phyloP scores from a whole-genome alignment of 768 basidiomycete species.

The Boletus sp. region DNA sequence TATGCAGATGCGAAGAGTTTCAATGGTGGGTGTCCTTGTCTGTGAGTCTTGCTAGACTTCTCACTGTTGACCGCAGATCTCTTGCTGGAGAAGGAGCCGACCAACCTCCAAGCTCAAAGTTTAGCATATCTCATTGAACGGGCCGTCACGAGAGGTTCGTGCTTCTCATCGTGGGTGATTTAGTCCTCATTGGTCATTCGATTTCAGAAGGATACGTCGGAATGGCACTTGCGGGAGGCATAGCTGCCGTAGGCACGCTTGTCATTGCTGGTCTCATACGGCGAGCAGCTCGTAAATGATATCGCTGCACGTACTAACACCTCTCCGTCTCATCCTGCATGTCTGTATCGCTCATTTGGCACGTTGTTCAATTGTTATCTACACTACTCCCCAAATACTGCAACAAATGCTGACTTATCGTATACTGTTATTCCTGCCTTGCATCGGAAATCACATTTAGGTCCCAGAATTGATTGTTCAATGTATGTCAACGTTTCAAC shows the following conservation, averaged over 20 bases:
- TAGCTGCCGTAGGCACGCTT: constrained; percentile 79
- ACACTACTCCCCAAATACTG: constrained; percentile 10
- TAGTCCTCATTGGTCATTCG: not conserved
- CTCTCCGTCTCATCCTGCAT: constrained; percentile 5
- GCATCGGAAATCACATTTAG: constrained; percentile 12
- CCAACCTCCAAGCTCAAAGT: constrained; percentile 90
- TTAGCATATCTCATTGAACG: constrained; percentile 83
- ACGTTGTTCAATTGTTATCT: constrained; percentile 9
- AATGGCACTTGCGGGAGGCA: constrained; percentile 92
- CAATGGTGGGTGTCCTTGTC: constrained; percentile 63
- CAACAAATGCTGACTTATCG: constrained; percentile 26
- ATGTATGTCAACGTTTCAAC: not conserved
- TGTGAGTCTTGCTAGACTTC: not conserved
- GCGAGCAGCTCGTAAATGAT: constrained; percentile 63
- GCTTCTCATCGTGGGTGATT: not conserved
- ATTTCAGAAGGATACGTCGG: constrained; percentile 93
- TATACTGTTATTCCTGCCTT: constrained; percentile 17
- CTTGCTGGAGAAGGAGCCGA: constrained; percentile 87
- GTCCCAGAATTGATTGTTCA: constrained; percentile 5
- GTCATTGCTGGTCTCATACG: constrained; percentile 76
- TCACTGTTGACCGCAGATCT: constrained; percentile 50
- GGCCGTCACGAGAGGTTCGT: constrained; percentile 75
- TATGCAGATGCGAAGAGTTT: constrained; percentile 91
- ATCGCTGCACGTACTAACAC: constrained; percentile 14
- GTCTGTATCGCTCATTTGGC: constrained; percentile 16